phyloP scores from a whole-genome alignment of 306 rosid genomes.

The Acacia confusa region DNA sequence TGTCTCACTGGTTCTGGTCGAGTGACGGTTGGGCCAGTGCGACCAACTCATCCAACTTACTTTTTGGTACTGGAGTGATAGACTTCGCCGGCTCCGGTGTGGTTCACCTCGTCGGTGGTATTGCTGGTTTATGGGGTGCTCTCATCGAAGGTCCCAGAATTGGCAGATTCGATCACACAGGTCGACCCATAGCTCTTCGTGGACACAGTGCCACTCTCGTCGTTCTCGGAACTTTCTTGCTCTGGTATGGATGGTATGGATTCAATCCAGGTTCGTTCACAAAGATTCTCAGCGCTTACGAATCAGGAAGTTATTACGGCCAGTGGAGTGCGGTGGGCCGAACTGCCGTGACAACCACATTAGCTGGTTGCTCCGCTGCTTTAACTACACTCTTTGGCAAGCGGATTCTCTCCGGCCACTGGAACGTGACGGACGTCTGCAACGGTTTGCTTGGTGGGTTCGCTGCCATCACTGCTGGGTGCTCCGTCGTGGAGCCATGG shows the following conservation, averaged over 20 bases:
- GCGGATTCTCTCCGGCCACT: conserved; percentile 1
- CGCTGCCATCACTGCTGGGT: background rate
- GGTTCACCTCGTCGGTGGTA: conserved; percentile 53
- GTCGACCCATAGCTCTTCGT: conserved; percentile 5
- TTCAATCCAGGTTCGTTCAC: conserved; percentile 11
- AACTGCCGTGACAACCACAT: conserved; percentile 14
- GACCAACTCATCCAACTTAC: conserved; percentile 12
- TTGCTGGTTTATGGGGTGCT: conserved; percentile 53
- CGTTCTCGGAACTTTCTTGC: conserved; percentile 1
- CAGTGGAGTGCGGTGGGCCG: conserved; percentile 18
- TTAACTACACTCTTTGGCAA: conserved; percentile 10
- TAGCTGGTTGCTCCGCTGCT: conserved; percentile 13
- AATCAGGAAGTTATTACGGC: background rate
- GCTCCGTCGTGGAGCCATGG: conserved; percentile 23
- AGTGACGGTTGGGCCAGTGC: conserved; percentile 48
- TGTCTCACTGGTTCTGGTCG: conserved; percentile 59
- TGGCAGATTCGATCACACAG: conserved; percentile 33
- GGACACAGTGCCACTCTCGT: conserved; percentile 5
- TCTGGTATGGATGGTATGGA: conserved; percentile 20
- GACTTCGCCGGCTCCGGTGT: conserved; percentile 57
- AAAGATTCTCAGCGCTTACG: background rate
- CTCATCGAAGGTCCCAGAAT: conserved; percentile 46
- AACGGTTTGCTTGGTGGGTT: conserved; percentile 7
- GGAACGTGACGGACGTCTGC: conserved; percentile 15
- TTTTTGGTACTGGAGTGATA: conserved; percentile 47